Evolutionary conservation across 148 eudicot species (phyloP), one percentile per base, ranked within the genome.

Genomic region (Fagopyrum esculentum): DNA sequence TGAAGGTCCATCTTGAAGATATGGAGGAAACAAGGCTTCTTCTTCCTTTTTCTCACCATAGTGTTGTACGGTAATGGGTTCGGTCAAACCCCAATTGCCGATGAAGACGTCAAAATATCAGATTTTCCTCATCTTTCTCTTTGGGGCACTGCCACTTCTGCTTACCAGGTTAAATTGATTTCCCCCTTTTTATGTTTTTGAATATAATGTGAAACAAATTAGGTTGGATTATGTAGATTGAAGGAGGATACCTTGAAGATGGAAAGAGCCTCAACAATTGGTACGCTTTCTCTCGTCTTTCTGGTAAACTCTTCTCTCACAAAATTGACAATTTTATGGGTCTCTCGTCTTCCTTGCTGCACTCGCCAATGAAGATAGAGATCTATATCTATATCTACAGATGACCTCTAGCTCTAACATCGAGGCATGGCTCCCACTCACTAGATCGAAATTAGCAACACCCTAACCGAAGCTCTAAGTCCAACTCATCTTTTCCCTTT

Each of bases 61-160:
- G 19, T 66, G 35, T 66, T 46, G 0, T 40, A 17, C 1, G 19
- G 17, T 66, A 9, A 66, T 13, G 35, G 13, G n/a, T 66, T 66
- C 1, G 46, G 17, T 15, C 71, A 5, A 66, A 13, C 6, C 47
- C 19, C 74, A 46, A 47, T 10, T 71, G 75, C 45, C 22, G 69
- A 73, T 50, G 76, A 75, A n/a, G 82, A 64, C 2, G 68, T 87
- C 77, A 79, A 68, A 49, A 77, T 88, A 78, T 84, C 89, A 51
- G 81, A 85, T 73, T 89, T 91, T 49, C 93, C 96, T 7, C 74
- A 77, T 68, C 83, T 82, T 49, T 91, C 89, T 79, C 77, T 91
- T 73, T 91, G 89, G 73, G 96, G 96, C 75, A 81, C 82, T 35
- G 73, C 91, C 12, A 87, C 97, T 80, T 89, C 97, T 26, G 80